A percentile compares a stretch with the other conserved stretches of the same genome.
Conservation (phyloP, 2,329 filamentous ascomycete species). For the Myriangium duriaei region DNA sequence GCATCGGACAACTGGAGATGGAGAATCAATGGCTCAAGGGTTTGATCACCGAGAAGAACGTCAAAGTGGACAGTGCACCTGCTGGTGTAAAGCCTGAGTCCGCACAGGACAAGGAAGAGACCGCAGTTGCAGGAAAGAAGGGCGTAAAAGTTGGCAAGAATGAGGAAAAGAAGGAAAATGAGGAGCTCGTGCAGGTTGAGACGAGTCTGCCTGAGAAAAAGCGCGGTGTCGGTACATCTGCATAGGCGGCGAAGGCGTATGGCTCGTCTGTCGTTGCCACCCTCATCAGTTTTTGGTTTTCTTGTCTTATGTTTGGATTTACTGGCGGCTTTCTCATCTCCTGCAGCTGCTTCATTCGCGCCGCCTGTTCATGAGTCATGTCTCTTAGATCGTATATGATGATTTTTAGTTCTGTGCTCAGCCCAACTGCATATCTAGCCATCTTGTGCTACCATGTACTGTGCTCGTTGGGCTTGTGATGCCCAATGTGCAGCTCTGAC, state of each 20-base stretch:
- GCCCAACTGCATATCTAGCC: too few species aligned
- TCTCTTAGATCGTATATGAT: too few species aligned
- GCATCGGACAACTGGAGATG: constrained; percentile 38
- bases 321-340: too few species aligned
- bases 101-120: neutral
- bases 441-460: too few species aligned
- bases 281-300: too few species aligned
- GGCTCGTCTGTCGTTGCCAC: constrained; percentile 9
- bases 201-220: constrained; percentile 5
- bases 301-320: too few species aligned
- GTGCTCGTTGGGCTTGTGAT: too few species aligned
- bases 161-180: constrained; percentile 6
- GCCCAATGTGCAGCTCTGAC: too few species aligned
- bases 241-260: constrained; percentile 8
- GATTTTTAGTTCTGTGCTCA: too few species aligned
- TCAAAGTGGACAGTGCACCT: constrained; percentile 9
- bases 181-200: neutral
- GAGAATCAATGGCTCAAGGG: constrained; percentile 42
- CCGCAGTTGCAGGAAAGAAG: neutral
- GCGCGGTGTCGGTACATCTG: constrained; percentile 7
- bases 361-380: too few species aligned
- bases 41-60: constrained; percentile 38
- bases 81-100: neutral
- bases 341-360: too few species aligned
- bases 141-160: neutral